These are phyloP conservation scores for Schoenoplectus triqueter DNA, from an alignment of 202 grass and related monocot genomes.

Conservation along the genomic window DNA sequence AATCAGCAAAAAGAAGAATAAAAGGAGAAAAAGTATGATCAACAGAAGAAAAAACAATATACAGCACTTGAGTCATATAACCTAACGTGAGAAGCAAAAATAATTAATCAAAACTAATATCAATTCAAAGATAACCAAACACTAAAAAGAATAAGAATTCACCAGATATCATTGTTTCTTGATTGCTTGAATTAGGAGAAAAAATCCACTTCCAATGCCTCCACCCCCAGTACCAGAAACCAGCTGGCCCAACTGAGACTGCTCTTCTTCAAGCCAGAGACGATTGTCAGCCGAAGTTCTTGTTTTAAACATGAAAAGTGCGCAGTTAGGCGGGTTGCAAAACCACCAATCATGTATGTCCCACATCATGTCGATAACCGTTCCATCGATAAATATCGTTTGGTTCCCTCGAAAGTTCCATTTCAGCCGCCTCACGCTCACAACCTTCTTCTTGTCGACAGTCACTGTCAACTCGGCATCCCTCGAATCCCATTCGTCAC, in stretches of 20 bases:
- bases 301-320: constrained; percentile 85
- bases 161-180: constrained; percentile 37
- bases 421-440: constrained; percentile 52
- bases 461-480: constrained; percentile 62
- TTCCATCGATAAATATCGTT: constrained; percentile 64
- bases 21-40: constrained; percentile 1
- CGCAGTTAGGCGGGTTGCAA: constrained; percentile 42
- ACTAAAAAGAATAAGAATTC: constrained; percentile 3
- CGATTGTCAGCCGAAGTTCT: constrained; percentile 43
- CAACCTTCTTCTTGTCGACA: constrained; percentile 66
- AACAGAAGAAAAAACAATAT: constrained; percentile 17
- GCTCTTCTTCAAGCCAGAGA: constrained; percentile 81
- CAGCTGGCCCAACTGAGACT: constrained; percentile 39
- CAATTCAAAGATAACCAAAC: constrained; percentile 20
- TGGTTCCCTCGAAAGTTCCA: constrained; percentile 95
- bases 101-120: constrained; percentile 41
- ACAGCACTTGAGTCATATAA: constrained; percentile 28
- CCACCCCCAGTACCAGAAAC: not conserved
- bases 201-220: constrained; percentile 26
- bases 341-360: constrained; percentile 98
- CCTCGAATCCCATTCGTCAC: constrained; percentile 43
- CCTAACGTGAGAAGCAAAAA: constrained; percentile 29
- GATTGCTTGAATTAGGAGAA: constrained; percentile 32
- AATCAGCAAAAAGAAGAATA: not conserved
- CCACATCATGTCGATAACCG: constrained; percentile 87